phyloP scores from a whole-genome alignment of 2,329 filamentous ascomycete species.

The Aspergillus udagawae region DNA sequence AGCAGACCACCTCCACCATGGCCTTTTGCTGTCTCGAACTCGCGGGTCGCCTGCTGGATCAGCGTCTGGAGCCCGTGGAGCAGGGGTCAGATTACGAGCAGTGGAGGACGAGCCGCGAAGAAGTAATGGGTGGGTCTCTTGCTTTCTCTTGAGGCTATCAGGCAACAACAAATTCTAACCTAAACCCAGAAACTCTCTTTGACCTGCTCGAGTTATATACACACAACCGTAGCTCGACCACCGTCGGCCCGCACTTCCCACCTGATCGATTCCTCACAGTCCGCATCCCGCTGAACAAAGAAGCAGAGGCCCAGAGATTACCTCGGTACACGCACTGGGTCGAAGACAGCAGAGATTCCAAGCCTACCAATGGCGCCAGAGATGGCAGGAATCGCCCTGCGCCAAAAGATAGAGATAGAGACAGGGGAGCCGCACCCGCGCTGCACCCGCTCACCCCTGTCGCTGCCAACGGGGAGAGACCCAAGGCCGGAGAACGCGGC shows the following conservation, averaged over 20 bases:
- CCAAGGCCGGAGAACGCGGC: slow-evolving; percentile 41
- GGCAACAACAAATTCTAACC: slow-evolving; percentile 22
- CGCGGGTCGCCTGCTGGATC: slow-evolving; percentile 63
- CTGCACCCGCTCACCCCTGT: slow-evolving; percentile 43
- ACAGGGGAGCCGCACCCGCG: slow-evolving; percentile 1
- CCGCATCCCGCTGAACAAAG: slow-evolving; percentile 80
- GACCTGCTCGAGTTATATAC: slow-evolving; percentile 92
- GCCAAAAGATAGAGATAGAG: neutral
- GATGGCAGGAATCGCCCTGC: slow-evolving; percentile 18
- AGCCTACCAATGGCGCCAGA: slow-evolving; percentile 16
- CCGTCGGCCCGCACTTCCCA: slow-evolving; percentile 67
- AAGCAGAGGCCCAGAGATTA: slow-evolving; percentile 61
- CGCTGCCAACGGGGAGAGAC: slow-evolving; percentile 43
- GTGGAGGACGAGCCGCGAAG: slow-evolving; percentile 44
- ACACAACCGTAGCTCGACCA: slow-evolving; percentile 70
- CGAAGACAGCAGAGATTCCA: slow-evolving; percentile 24
- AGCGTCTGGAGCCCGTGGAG: slow-evolving; percentile 50
- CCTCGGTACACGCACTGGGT: slow-evolving; percentile 61
- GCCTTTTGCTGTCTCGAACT: slow-evolving; percentile 79
- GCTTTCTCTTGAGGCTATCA: slow-evolving; percentile 40
- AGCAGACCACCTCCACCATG: slow-evolving; percentile 82
- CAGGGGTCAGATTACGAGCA: slow-evolving; percentile 47
- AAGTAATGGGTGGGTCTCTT: slow-evolving; percentile 44
- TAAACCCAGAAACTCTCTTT: slow-evolving; percentile 67
- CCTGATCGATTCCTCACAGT: slow-evolving; percentile 78